Base-by-base conservation (phyloP, 208 protist species). In the Crithidia expoeki region DNA sequence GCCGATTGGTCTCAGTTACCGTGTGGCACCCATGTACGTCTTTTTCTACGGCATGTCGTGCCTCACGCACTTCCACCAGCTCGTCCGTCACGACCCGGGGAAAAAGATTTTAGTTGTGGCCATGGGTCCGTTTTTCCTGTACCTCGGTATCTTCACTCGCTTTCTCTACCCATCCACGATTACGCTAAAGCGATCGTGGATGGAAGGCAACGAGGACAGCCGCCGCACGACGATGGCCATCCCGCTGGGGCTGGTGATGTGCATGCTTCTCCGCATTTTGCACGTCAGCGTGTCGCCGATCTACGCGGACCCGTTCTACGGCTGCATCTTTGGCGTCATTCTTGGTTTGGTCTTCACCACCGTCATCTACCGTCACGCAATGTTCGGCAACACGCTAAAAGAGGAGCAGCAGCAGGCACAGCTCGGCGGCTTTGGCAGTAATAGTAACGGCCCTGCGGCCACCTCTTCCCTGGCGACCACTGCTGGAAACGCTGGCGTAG, bases 181-280 rank as follows among this genome's bases (percentile, higher is more conserved):
- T 16, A 63, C 27, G 38, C 61, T 78, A 27, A 72, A 66, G 53
- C 63, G 61, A 0, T 38, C 69, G 27, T 70, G 47, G 59, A 11
- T 21, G 40, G 74, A 81, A 25, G 52, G 68, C 30, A 85, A 76
- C 51, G 84, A 89, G 49, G 88, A 90, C 61, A 82, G 64, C 25
- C 80, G 84, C 40, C 83, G 85, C 33, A 69, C 86, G 57, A 44
- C 80, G n/a, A 90, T 89, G 73, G 55, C 71, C 6, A 60, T 90
- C 11, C 89, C 89, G 23, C 65, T 90, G n/a, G 83, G 83, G 9
- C 46, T 94, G 49, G 74, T 86, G 21, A 52, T 92, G 19, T 80
- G 73, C 62, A 94, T 94, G 89, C 73, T 94, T 5, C 76, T 92
- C 50, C 89, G 89, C 51, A 79, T 94, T 21, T 51, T 85, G 27